Conservation (phyloP, 192 early-diverging fungal species). For the Chytriomyces confervae region DNA sequence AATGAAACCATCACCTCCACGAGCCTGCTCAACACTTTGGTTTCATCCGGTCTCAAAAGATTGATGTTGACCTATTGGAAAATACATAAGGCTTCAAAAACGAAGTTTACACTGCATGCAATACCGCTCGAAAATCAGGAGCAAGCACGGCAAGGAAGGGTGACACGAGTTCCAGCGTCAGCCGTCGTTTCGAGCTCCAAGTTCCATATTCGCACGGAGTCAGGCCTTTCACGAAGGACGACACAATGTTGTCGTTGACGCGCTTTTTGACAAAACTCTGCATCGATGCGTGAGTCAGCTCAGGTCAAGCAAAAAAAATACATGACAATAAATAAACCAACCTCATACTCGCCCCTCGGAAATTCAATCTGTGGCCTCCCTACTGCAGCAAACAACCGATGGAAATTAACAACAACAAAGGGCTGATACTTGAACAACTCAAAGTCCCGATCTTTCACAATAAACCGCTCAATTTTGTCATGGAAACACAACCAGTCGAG, state of each 20-base stretch:
- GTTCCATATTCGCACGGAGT: conserved; percentile 54
- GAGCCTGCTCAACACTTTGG: conserved; percentile 54
- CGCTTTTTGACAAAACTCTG: conserved; percentile 46
- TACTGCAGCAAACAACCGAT: conserved; percentile 80
- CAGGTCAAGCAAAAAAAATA: conserved; percentile 17
- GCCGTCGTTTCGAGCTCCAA: conserved; percentile 52
- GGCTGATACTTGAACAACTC: conserved; percentile 70
- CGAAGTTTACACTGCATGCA: neutral
- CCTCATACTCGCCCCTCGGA: conserved; percentile 80
- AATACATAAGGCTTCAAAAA: neutral
- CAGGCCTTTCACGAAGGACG: conserved; percentile 54
- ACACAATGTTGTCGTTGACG: conserved; percentile 56
- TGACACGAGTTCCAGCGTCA: conserved; percentile 66
- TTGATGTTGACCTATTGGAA: conserved; percentile 61
- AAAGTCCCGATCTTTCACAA: conserved; percentile 55
- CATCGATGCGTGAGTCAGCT: neutral
- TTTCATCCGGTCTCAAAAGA: conserved; percentile 69
- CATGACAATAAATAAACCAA: conserved; percentile 28
- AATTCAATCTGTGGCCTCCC: conserved; percentile 63
- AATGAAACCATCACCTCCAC: conserved; percentile 74
- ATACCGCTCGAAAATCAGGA: conserved; percentile 73
- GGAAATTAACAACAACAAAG: conserved; percentile 75
- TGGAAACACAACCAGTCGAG: conserved; percentile 84
- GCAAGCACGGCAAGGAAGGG: conserved; percentile 78
- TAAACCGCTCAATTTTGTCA: conserved; percentile 68